Conservation (phyloP, 352 stramenopile species). For the Pythium rhizo-oryzae region DNA sequence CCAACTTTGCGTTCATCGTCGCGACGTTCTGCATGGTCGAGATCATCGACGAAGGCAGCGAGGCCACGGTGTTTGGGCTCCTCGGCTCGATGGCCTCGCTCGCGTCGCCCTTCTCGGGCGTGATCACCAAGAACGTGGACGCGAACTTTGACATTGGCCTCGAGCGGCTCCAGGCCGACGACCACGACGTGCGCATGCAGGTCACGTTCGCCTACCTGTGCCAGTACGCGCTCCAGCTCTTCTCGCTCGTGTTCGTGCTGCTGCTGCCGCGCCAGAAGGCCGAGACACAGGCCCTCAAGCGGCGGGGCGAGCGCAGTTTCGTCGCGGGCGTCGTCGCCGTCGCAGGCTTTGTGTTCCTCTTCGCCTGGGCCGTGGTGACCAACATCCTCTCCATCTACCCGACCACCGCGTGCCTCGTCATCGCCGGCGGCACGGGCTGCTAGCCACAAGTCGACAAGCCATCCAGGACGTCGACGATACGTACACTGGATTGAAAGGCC, state of each 20-base stretch:
- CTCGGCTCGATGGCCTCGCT: slow-evolving; percentile 32
- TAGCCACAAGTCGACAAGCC: background rate
- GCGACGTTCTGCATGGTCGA: slow-evolving; percentile 35
- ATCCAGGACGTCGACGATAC: no score
- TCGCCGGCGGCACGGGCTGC: slow-evolving; percentile 34
- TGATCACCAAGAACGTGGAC: slow-evolving; percentile 34
- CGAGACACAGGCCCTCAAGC: slow-evolving; percentile 35
- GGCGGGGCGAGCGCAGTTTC: slow-evolving; percentile 26
- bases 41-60: slow-evolving; percentile 31
- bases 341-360: slow-evolving; percentile 23
- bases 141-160: slow-evolving; percentile 29
- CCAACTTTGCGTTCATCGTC: slow-evolving; percentile 31
- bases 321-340: slow-evolving; percentile 25
- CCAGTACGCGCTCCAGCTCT: slow-evolving; percentile 32
- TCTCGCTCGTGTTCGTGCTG: slow-evolving; percentile 34
- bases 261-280: slow-evolving; percentile 37
- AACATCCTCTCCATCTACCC: slow-evolving; percentile 41
- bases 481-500: no score
- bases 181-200: slow-evolving; percentile 22
- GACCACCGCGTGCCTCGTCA: slow-evolving; percentile 31
- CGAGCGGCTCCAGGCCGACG: slow-evolving; percentile 24
- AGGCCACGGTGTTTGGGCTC: slow-evolving; percentile 39
- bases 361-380: slow-evolving; percentile 35
- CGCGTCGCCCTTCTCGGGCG: slow-evolving; percentile 32
- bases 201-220: slow-evolving; percentile 36